phyloP scores from a whole-genome alignment of 768 basidiomycete genomes.

The Mycena alexandri region DNA sequence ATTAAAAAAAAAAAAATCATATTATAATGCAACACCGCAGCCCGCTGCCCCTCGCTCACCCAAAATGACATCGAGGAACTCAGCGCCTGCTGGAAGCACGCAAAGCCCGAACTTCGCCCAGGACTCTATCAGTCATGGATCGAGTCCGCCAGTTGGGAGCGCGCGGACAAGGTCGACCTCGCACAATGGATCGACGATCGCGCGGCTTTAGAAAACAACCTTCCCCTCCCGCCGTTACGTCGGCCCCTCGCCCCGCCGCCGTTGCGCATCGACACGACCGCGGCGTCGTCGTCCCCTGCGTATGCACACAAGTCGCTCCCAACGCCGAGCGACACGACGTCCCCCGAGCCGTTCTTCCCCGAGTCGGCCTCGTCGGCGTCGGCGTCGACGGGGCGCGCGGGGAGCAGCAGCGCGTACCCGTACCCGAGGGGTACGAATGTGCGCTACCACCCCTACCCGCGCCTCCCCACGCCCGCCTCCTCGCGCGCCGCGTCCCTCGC shows the following conservation, averaged over 20 bases:
- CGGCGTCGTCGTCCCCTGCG: too few species aligned
- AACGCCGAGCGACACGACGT: constrained; percentile 28
- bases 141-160: not conserved
- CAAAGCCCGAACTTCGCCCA: not conserved
- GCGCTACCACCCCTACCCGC: constrained; percentile 7
- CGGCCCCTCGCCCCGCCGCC: not conserved
- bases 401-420: not conserved
- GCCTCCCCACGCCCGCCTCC: constrained; percentile 8
- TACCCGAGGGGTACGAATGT: too few species aligned
- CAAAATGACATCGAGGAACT: not conserved
- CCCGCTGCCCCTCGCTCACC: constrained; percentile 13
- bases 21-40: too few species aligned
- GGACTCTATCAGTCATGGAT: not conserved
- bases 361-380: not conserved
- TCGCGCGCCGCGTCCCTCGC: constrained; percentile 23
- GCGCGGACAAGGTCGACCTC: constrained; percentile 1
- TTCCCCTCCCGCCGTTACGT: too few species aligned
- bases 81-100: not conserved
- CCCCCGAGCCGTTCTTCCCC: constrained; percentile 19
- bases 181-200: constrained; percentile 6
- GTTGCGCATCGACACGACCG: constrained; percentile 17
- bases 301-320: not conserved
- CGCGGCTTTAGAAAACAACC: too few species aligned
- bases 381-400: not conserved
- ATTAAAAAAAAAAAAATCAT: too few species aligned